phyloP scores from a whole-genome alignment of 768 basidiomycete genomes.

The Suillus subluteus region DNA sequence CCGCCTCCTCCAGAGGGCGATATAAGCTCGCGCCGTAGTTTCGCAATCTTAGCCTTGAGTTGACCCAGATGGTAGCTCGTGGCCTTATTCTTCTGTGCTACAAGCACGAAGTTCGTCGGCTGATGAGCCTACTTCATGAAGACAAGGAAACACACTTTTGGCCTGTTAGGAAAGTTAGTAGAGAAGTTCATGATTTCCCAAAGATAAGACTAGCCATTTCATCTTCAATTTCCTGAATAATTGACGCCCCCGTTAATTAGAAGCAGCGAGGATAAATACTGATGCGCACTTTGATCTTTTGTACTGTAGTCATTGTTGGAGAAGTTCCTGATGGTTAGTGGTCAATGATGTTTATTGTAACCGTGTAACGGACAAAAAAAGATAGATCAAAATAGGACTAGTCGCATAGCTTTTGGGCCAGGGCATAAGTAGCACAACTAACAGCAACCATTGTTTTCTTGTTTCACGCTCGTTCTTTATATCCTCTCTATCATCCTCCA shows the following conservation, averaged over 20 bases:
- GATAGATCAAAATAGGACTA: slow-evolving; percentile 8
- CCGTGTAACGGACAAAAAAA: slow-evolving; percentile 8
- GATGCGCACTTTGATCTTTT: slow-evolving; percentile 77
- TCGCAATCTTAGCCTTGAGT: slow-evolving; percentile 98
- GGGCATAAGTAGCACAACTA: slow-evolving; percentile 10
- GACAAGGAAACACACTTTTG: slow-evolving; percentile 63
- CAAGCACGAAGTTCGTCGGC: slow-evolving; percentile 18
- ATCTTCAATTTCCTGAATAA: slow-evolving; percentile 86
- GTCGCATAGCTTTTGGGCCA: slow-evolving; percentile 10
- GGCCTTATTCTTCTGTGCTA: slow-evolving; percentile 95
- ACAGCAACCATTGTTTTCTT: slow-evolving; percentile 10
- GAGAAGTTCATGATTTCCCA: slow-evolving; percentile 1
- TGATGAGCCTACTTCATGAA: slow-evolving; percentile 11
- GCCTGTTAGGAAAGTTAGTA: slow-evolving; percentile 46
- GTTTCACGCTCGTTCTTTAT: slow-evolving; percentile 4
- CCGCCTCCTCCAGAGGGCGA: slow-evolving; percentile 76
- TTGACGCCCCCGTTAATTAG: slow-evolving; percentile 14
- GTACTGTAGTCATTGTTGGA: slow-evolving; percentile 76
- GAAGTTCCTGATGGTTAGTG: slow-evolving; percentile 4
- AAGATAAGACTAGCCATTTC: slow-evolving; percentile 73
- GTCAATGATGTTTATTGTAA: slow-evolving; percentile 11
- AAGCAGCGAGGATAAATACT: slow-evolving; percentile 21
- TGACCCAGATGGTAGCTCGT: slow-evolving; percentile 96
- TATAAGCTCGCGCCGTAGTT: slow-evolving; percentile 93
- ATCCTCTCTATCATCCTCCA: neutral